Percentiles rank a stretch among this genome's conserved stretches.
Conservation (phyloP, 768 basidiomycete species). For the Suillus decipiens region DNA sequence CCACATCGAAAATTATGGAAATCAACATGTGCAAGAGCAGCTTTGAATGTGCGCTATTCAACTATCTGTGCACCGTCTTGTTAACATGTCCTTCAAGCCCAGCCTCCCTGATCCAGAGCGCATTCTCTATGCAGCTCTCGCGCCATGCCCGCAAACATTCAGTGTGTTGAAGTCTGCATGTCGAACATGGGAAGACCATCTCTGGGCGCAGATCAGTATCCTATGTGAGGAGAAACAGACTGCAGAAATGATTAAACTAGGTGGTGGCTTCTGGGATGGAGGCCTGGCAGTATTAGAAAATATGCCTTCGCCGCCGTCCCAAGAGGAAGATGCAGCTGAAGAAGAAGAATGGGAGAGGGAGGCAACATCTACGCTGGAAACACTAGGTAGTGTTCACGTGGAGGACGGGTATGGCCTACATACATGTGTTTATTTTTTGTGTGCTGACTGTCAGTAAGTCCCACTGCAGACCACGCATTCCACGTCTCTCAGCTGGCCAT, state of each 20-base stretch:
- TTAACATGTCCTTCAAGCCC: slow-evolving; percentile 36
- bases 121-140: slow-evolving; percentile 85
- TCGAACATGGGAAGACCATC: slow-evolving; percentile 90
- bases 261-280: slow-evolving; percentile 80
- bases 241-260: slow-evolving; percentile 60
- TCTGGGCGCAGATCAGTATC: slow-evolving; percentile 88
- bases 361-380: slow-evolving; percentile 56
- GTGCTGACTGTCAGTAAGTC: slow-evolving; percentile 35
- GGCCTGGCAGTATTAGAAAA: slow-evolving; percentile 50
- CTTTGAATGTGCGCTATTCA: slow-evolving; percentile 49
- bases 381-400: slow-evolving; percentile 56
- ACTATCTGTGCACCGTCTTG: neutral
- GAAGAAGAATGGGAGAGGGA: slow-evolving; percentile 69
- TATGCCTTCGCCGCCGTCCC: slow-evolving; percentile 30
- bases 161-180: slow-evolving; percentile 71
- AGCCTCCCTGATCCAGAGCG: slow-evolving; percentile 72
- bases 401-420: slow-evolving; percentile 58
- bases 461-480: slow-evolving; percentile 72
- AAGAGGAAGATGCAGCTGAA: slow-evolving; percentile 36
- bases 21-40: slow-evolving; percentile 75
- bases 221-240: slow-evolving; percentile 82
- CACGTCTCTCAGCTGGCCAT: slow-evolving; percentile 82
- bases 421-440: slow-evolving; percentile 8
- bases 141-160: slow-evolving; percentile 68
- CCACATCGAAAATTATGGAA: slow-evolving; percentile 84